Evolutionary conservation across 2,329 filamentous ascomycete genomes (phyloP).

Genomic region (Apiospora pterosperma): DNA sequence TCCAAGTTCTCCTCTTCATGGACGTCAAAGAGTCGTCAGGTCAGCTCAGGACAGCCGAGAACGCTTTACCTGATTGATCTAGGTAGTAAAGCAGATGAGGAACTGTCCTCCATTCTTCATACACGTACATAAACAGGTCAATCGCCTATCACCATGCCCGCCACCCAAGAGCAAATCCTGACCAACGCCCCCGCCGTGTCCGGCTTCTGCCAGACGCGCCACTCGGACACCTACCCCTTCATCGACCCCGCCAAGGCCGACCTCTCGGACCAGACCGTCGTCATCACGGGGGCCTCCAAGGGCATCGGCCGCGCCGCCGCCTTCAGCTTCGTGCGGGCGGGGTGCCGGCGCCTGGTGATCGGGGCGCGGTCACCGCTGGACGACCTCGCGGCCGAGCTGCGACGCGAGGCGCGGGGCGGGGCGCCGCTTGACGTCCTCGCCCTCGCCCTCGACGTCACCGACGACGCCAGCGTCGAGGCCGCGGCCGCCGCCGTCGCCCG

Average conservation of each 20-base stretch:
- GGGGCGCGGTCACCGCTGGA: slow-evolving; percentile 22
- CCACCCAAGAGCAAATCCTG: not conserved
- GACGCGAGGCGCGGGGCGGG: slow-evolving; percentile 11
- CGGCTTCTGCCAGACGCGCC: not conserved
- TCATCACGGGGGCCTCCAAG: slow-evolving; percentile 33
- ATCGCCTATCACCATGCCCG: not conserved
- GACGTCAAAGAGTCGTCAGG: not conserved
- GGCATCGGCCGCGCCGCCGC: slow-evolving; percentile 30
- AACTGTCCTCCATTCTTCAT: not conserved
- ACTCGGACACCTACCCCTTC: slow-evolving; percentile 27
- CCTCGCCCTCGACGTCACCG: slow-evolving; percentile 30
- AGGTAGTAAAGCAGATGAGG: no score
- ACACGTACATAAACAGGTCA: not conserved
- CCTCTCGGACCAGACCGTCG: slow-evolving; percentile 29
- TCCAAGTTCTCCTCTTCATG: no score
- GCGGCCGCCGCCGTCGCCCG: slow-evolving; percentile 15
- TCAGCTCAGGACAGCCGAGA: no score
- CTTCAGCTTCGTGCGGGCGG: slow-evolving; percentile 30
- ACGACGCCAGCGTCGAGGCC: slow-evolving; percentile 26
- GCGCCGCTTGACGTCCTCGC: slow-evolving; percentile 24
- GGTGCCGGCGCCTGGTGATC: slow-evolving; percentile 32
- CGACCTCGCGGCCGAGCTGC: slow-evolving; percentile 18
- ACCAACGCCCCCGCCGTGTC: not conserved
- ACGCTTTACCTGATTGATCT: no score
- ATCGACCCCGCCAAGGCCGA: slow-evolving; percentile 24